A percentile compares a stretch with the other conserved stretches of the same genome.
These are phyloP conservation scores for Crithidia fasciculata DNA, from an alignment of 208 protist species.

Conservation along the genomic window DNA sequence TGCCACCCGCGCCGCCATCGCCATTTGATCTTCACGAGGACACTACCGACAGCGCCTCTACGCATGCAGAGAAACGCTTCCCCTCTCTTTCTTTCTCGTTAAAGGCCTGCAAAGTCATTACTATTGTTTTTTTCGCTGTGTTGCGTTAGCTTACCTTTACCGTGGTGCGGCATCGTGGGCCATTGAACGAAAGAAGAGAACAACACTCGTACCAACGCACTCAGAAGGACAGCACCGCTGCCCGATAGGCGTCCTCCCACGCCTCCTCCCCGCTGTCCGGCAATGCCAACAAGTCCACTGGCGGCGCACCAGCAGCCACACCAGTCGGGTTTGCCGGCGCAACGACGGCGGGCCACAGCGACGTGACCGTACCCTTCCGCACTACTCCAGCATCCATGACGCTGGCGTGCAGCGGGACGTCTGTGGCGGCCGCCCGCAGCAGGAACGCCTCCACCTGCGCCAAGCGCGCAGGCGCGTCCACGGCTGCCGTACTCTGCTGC, in stretches of 20 bases:
- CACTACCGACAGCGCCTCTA: background rate
- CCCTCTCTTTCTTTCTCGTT: no score
- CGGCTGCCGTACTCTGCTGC: no score
- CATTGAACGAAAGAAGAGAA: no score
- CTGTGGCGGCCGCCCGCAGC: constrained; percentile 8
- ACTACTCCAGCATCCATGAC: background rate
- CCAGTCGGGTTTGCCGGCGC: background rate
- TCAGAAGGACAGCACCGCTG: constrained; percentile 28
- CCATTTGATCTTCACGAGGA: no score
- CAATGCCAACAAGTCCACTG: no score
- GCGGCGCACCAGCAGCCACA: no score
- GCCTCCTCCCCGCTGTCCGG: constrained; percentile 5
- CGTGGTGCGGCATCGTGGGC: no score
- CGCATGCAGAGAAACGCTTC: background rate
- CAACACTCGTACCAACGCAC: no score
- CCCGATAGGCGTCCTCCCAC: constrained; percentile 34
- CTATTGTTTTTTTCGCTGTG: no score
- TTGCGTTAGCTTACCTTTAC: no score
- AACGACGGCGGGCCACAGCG: background rate
- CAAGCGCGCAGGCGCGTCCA: background rate
- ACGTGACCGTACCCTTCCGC: background rate
- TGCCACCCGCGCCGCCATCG: no score
- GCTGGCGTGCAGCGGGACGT: background rate
- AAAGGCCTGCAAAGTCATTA: no score
- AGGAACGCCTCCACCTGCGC: constrained; percentile 27